These are phyloP conservation scores for Yarrowia bubula DNA, from an alignment of 805 yeast genomes.

Conservation along the genomic window DNA sequence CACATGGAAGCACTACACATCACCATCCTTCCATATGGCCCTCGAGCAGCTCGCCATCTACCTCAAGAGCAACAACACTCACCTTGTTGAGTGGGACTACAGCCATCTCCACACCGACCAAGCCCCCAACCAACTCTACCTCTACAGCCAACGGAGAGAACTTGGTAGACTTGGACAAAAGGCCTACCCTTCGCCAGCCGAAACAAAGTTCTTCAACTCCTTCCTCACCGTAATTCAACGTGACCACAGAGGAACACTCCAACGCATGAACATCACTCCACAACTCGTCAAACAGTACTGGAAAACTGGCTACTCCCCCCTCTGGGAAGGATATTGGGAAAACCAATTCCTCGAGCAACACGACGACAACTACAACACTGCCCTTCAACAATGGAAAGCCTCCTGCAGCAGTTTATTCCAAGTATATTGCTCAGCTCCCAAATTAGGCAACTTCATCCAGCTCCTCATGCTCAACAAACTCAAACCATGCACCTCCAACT, in stretches of 20 bases:
- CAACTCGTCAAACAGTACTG: not conserved
- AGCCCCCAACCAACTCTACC: not conserved
- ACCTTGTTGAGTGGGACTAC: no score
- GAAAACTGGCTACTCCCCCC: not conserved
- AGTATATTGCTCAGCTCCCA: no score
- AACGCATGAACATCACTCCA: not conserved
- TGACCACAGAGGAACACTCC: no score
- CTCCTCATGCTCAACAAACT: not conserved
- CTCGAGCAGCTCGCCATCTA: no score
- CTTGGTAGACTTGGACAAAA: not conserved
- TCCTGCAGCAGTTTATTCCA: not conserved
- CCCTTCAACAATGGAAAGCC: not conserved
- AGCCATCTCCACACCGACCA: not conserved
- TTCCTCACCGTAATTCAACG: not conserved
- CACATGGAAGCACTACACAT: no score
- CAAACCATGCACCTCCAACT: not conserved
- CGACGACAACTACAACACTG: not conserved
- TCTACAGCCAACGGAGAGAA: not conserved
- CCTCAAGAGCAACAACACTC: no score
- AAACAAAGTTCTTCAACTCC: not conserved
- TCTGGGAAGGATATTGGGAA: not conserved
- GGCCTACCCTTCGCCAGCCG: not conserved
- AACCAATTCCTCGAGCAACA: not conserved
- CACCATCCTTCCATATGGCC: no score
- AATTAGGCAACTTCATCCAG: no score